Evolutionary conservation across 306 rosid species (phyloP), one percentile per base, ranked within the genome.

Genomic region (Carpinus fangiana): DNA sequence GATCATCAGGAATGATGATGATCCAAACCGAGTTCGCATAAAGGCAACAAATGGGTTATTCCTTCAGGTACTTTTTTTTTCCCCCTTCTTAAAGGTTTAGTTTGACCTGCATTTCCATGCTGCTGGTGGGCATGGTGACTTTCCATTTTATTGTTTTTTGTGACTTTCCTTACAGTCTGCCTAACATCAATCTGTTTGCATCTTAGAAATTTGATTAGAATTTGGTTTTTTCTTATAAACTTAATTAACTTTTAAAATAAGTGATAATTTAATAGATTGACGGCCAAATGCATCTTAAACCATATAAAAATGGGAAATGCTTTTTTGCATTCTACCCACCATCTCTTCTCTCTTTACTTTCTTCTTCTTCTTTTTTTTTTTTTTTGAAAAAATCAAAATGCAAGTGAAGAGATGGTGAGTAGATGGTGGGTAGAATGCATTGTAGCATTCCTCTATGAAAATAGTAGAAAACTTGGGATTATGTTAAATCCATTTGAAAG

Each of bases 31-130:
- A 72, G 56, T 89, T 80, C 90, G 85, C 2, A 79, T 91, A 31
- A 82, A 75, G 78, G 87, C 93, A n/a, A 18, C 85, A 26, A 91
- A 84, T 10, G 93, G 87, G 70, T 61, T 73, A 12, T 89, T 86
- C 73, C 80, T 91, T 34, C 89, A 91, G 93, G 96, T 91, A 76
- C 9, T 53, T 47, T 34, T n/a, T n/a, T 21, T 21, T 38, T 23
- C 26, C 26, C 26, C 43, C 51, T 72, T 60, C 70, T 64, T 31
- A 13, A 28, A 12, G 8, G 17, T 31, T 3, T 64, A 14, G 70
- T 36, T 64, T 64, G 21, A 7, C 46, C 14, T 64, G 46, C 46
- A 64, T 64, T 64, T 64, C 20, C 70, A 16, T 8, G 18, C 5
- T 64, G 21, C 9, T 54, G 23, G 59, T 53, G 6, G 59, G 4